Evolutionary conservation across 768 basidiomycete species (phyloP).

Genomic region (Naganishia vishniacii): DNA sequence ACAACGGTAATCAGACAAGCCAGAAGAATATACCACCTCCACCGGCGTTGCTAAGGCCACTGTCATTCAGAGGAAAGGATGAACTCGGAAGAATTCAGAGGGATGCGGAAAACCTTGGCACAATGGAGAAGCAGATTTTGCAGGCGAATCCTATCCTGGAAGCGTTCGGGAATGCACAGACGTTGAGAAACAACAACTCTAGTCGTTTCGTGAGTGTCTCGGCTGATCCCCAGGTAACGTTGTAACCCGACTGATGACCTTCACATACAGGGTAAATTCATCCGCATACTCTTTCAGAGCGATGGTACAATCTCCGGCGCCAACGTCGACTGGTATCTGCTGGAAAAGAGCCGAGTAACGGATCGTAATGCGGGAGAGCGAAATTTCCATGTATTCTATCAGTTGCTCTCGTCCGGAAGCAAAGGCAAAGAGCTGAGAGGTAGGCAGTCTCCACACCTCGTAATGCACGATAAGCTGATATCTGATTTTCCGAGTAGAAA

Average conservation of each 20-base stretch:
- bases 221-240: not conserved
- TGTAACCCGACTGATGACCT: not conserved
- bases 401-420: slow-evolving; percentile 61
- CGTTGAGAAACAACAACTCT: slow-evolving; percentile 96
- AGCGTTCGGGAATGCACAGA: slow-evolving; percentile 97
- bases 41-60: slow-evolving; percentile 56
- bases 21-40: slow-evolving; percentile 50
- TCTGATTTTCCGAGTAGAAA: slow-evolving; percentile 52
- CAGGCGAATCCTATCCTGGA: slow-evolving; percentile 97
- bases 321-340: slow-evolving; percentile 96
- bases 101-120: slow-evolving; percentile 55
- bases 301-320: slow-evolving; percentile 94
- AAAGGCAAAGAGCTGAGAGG: slow-evolving; percentile 65
- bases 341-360: slow-evolving; percentile 95
- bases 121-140: slow-evolving; percentile 90
- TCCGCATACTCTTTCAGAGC: slow-evolving; percentile 86
- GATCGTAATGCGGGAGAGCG: slow-evolving; percentile 80
- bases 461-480: slow-evolving; percentile 7
- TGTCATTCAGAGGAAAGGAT: slow-evolving; percentile 58
- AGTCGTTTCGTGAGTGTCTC: slow-evolving; percentile 65
- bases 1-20: not conserved
- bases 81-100: slow-evolving; percentile 35
- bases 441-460: slow-evolving; percentile 45
- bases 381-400: slow-evolving; percentile 96
- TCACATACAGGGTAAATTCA: slow-evolving; percentile 71